Evolutionary conservation across 1,284 basidiomycete genomes (phyloP).

Genomic region (Inonotus hispidus): DNA sequence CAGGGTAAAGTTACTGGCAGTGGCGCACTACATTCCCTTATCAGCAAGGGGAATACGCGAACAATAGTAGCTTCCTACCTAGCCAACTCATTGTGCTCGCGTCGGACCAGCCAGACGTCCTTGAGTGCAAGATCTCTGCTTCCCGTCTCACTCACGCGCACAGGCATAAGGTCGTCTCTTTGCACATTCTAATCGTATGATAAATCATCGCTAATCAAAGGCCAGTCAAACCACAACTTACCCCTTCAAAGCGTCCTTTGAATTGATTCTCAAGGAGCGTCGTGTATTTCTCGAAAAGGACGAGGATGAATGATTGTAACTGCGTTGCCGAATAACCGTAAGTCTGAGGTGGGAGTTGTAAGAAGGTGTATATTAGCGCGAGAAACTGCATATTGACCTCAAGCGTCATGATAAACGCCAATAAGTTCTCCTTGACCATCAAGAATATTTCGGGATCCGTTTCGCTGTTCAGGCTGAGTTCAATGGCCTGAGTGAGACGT

Average conservation of each 20-base stretch:
- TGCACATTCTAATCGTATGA: slow-evolving; percentile 62
- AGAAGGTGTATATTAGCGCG: not conserved
- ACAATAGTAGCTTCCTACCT: slow-evolving; percentile 40
- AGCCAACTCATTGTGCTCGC: slow-evolving; percentile 58
- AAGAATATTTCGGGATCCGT: slow-evolving; percentile 82
- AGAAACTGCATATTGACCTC: slow-evolving; percentile 57
- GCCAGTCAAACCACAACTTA: slow-evolving; percentile 27
- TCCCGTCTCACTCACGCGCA: slow-evolving; percentile 71
- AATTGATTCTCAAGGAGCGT: slow-evolving; percentile 82
- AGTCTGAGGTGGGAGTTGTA: slow-evolving; percentile 43
- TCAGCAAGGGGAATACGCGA: slow-evolving; percentile 4
- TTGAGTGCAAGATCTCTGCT: slow-evolving; percentile 78
- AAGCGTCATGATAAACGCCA: slow-evolving; percentile 89
- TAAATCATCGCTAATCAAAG: not conserved
- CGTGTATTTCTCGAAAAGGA: slow-evolving; percentile 89
- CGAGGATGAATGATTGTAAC: slow-evolving; percentile 80
- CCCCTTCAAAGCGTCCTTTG: slow-evolving; percentile 75
- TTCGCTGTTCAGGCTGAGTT: slow-evolving; percentile 69
- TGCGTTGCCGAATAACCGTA: slow-evolving; percentile 83
- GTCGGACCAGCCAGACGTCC: slow-evolving; percentile 79
- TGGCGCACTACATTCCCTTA: slow-evolving; percentile 42
- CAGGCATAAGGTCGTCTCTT: slow-evolving; percentile 89
- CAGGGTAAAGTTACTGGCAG: slow-evolving; percentile 85
- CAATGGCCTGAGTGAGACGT: slow-evolving; percentile 74
- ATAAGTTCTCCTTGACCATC: slow-evolving; percentile 78